Base-by-base conservation (phyloP, 768 basidiomycete species). In the Naganishia randhawae region DNA sequence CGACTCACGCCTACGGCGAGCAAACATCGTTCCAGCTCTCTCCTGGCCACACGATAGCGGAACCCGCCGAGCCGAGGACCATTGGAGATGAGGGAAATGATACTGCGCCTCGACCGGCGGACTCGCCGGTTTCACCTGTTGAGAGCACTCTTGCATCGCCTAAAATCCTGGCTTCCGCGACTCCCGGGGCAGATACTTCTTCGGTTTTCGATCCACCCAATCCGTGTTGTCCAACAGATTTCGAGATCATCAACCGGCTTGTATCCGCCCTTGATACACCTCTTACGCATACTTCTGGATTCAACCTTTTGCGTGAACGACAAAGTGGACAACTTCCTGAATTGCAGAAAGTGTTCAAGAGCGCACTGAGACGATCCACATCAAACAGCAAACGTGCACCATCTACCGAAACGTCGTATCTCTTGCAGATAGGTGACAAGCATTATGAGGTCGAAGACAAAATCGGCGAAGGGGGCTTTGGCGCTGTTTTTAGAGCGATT, bases 381-480 rank as follows among this genome's bases (percentile, higher is more conserved):
- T 65, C 69, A 1, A 65, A 33, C 11, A 53, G 52, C 22, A 57
- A 42, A 37, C 54, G 52, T 32, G 50, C 68, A 19, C 16, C 52
- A 6, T 33, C 45, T 25, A 42, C 57, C 14, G 42, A 53, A 50
- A 66, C 73, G n/a, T 84, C 89, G 77, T 73, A 84, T 25, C 76
- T 98, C 48, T 81, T 80, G 19, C 81, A n/a, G 83, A 83, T 51
- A 87, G 84, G 3, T 85, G 84, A 67, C 82, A 82, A 61, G 57
- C 39, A 61, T 63, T 92, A 89, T 74, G 85, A 84, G 63, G 86
- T 97, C 4, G 81, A 84, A 3, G 89, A 89, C 70, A 99, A 98
- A 78, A 84, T 99, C 27, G 96, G 96, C 19, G 96, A 99, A 81
- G 96, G 96, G 6, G 92, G 94, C 0, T 99, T 95, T 73, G 96